phyloP scores from a whole-genome alignment of 805 yeast genomes.

The Saturnispora diversa region DNA sequence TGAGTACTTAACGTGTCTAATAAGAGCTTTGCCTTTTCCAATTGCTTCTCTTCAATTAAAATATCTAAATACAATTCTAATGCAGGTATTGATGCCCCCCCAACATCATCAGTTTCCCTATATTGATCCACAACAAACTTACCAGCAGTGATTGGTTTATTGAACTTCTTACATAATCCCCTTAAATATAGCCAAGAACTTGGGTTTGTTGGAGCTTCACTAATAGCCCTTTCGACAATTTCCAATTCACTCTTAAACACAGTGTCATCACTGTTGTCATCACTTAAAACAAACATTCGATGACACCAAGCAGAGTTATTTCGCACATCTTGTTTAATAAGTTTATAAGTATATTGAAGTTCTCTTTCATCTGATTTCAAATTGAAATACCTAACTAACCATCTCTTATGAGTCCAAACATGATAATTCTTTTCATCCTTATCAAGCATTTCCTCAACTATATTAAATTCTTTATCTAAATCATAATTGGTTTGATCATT shows the following conservation, averaged over 20 bases:
- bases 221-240: slow-evolving; percentile 43
- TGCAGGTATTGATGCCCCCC: slow-evolving; percentile 47
- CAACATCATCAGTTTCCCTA: slow-evolving; percentile 24
- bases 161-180: neutral
- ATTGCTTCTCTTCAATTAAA: slow-evolving; percentile 28
- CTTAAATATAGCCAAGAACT: slow-evolving; percentile 78
- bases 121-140: slow-evolving; percentile 39
- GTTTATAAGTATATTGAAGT: slow-evolving; percentile 38
- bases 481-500: slow-evolving; percentile 25
- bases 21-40: slow-evolving; percentile 33
- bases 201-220: slow-evolving; percentile 65
- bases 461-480: slow-evolving; percentile 48
- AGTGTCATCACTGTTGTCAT: slow-evolving; percentile 11
- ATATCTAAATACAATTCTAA: slow-evolving; percentile 54
- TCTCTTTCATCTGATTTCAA: slow-evolving; percentile 42
- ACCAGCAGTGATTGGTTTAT: slow-evolving; percentile 17
- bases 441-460: slow-evolving; percentile 58
- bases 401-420: slow-evolving; percentile 88
- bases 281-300: slow-evolving; percentile 50
- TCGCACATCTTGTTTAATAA: slow-evolving; percentile 56
- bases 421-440: slow-evolving; percentile 90
- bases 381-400: slow-evolving; percentile 59
- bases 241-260: slow-evolving; percentile 45
- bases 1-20: slow-evolving; percentile 43
- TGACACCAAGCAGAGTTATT: slow-evolving; percentile 95